Evolutionary conservation across 345 rosid species (phyloP), one percentile per base, ranked within the genome.

Genomic region (Ceriops tagal): DNA sequence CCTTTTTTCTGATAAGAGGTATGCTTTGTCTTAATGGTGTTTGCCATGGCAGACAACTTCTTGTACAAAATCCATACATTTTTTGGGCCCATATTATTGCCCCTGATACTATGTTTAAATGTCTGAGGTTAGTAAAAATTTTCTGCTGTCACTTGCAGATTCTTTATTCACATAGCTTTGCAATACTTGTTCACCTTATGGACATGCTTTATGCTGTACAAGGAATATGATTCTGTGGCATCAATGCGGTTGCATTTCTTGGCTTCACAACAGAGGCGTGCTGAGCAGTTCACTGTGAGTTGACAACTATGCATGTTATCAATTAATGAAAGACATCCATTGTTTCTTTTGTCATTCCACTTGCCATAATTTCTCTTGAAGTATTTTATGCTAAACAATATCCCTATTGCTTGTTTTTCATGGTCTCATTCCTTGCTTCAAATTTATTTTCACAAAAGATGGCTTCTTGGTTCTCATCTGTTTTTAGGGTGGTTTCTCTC

Each of bases 221-320:
- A 85, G 82, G 98, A 95, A 70, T 95, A 92, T 72, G 87, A 80
- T 66, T 77, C 71, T 65, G 82, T 95, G 19, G 91, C 96, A 31
- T 76, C 74, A 20, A 88, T 95, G 97, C 90, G 99, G 84, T 77
- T 92, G 71, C 83, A 58, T 55, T 92, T 90, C 80, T 73, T 92
- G 89, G 97, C 88, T 78, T 81, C 97, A 10, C 89, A 95, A 61
- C 75, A 79, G 34, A 81, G 96, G 79, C 84, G 82, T 76, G 84
- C 92, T 5, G 97, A 92, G 69, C 99, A 95, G 81, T 95, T 95
- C 78, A 92, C 97, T 5, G 98, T 95, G 77, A 88, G 99, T 84
- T 75, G 46, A 58, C 34, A 22, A 66, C 49, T 56, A 53, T 62
- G 22, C 27, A 61, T 65, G 28, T 61, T 57, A 26, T 53, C 30